Evolutionary conservation across 768 basidiomycete genomes (phyloP), one percentile per base, ranked within the genome.

Genomic region (Astraeus odoratus): DNA sequence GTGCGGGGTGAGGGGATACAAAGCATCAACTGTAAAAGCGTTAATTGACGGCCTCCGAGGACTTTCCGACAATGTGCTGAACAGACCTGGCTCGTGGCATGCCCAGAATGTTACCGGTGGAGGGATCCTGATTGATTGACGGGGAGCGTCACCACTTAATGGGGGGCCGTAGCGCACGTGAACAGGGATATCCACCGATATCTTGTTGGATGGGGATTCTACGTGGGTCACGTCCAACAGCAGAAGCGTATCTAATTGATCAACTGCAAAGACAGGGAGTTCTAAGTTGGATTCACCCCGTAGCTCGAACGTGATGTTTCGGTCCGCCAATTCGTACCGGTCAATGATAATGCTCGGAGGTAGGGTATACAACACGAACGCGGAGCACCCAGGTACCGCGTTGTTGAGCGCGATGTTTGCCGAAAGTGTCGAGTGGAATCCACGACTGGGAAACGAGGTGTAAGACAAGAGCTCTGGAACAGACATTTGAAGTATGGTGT

Each of bases 111-210:
- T 61, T 1, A 48, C 23, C 4, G 71, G 63, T 18, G 56, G 44
- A 4, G 49, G 43, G 22, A 68, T 43, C 9, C 43, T 23, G 26
- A 70, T 54, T 1, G 46, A 46, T 18, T 56, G 52, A 41, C 51
- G 42, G 8, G 52, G 49, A 16, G 37, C n/a, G 29, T 37, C 38
- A 18, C 38, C 48, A 9, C 42, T 30, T 12, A 42, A 35, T 30
- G 66, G 68, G 35, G 49, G 44, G 20, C 66, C 67, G 48, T 76
- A 76, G 12, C 74, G 68, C 15, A 64, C 65, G 50, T 76, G 74
- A 33, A 76, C 43, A 7, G 74, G 75, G 5, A 76, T 47, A 19
- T 68, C 60, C 19, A 72, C 42, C 0, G 47, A 34, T 16, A 55
- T 36, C 19, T 40, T 48, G 26, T 51, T 41, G 16, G 18, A 16